Evolutionary conservation across 768 basidiomycete species (phyloP).

Genomic region (Xerocomellus intermedius): DNA sequence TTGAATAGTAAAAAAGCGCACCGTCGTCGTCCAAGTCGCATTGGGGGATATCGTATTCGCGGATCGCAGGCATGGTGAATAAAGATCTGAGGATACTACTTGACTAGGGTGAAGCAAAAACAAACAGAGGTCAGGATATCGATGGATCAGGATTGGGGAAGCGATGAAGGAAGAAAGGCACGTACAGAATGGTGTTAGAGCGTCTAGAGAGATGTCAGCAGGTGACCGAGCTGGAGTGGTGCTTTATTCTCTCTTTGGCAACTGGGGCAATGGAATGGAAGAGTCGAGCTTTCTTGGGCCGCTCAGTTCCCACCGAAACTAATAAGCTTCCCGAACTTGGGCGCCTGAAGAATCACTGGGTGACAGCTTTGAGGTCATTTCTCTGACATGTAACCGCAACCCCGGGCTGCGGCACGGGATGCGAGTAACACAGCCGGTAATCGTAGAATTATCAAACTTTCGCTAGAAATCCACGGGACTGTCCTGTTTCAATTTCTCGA

Average conservation of each 20-base stretch:
- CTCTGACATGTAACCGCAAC: slow-evolving; percentile 10
- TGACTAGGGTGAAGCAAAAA: background rate
- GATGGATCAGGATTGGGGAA: slow-evolving; percentile 8
- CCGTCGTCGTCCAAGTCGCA: slow-evolving; percentile 39
- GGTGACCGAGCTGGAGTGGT: slow-evolving; percentile 22
- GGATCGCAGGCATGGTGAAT: slow-evolving; percentile 27
- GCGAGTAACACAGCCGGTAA: slow-evolving; percentile 9
- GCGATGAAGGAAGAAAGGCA: slow-evolving; percentile 10
- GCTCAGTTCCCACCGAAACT: slow-evolving; percentile 30
- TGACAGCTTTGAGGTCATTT: slow-evolving; percentile 7
- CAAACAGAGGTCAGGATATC: slow-evolving; percentile 4
- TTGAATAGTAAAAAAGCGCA: slow-evolving; percentile 11
- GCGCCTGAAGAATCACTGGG: slow-evolving; percentile 14
- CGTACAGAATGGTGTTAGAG: slow-evolving; percentile 29
- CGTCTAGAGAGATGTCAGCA: slow-evolving; percentile 20
- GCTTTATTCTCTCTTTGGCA: slow-evolving; percentile 39
- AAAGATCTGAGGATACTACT: background rate
- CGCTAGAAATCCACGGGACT: slow-evolving; percentile 6
- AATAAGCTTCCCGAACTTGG: slow-evolving; percentile 10
- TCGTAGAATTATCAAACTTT: background rate
- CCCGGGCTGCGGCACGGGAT: background rate
- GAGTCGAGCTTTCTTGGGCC: slow-evolving; percentile 25
- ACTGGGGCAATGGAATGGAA: slow-evolving; percentile 32
- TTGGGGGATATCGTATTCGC: slow-evolving; percentile 25
- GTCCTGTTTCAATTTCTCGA: slow-evolving; percentile 3